Base-by-base conservation (phyloP, 2,329 filamentous ascomycete species). In the Chaetomium globosum region DNA sequence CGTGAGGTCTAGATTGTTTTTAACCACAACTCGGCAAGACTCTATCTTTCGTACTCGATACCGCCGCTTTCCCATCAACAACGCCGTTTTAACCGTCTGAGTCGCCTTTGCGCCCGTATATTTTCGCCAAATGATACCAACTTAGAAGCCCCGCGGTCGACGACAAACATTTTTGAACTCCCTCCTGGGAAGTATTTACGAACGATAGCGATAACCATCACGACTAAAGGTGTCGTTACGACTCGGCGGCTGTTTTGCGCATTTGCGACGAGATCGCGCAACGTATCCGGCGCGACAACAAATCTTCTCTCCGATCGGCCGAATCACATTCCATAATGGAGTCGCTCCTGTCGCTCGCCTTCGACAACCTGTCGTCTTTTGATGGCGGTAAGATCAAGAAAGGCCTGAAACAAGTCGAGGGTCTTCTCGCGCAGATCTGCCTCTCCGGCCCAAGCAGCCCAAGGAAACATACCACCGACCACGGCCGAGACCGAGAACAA, bases 361-460 rank as follows among this genome's bases (percentile, higher is more conserved):
- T 98, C 79, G 93, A 97, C 81, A 96, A 96, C 79, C 89, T 97
- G 70, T 96, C 93, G 67, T 97, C 93, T 57, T 93, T 93, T 77
- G 93, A 97, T 73, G 88, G 89, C 65, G 83, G 85, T 76, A 97
- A 97, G 80, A 91, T 98, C 75, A 89, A 92, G 72, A 98, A 97
- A 80, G 95, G 94, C 59, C 81, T 98, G 71, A 90, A 92, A 71
- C 94, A 97, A 80, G 92, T 98, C 69, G 94, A 98, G 80, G 93
- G 93, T 36, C 85, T 98, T 54, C 85, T 98, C 59, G 94, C 94
- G 26, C 93, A 97, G 78, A 96, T 98, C 79, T 97, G 94, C 79
- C 87, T 98, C 49, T 90, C 90, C 8, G 77, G 79, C 54, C 71
- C 75, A 4, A 64, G 53, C 73, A 74, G 55, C 68, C 71, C 51